These are phyloP conservation scores for Scytalidium lignicola DNA, from an alignment of 2,329 filamentous ascomycete genomes.

Conservation along the genomic window DNA sequence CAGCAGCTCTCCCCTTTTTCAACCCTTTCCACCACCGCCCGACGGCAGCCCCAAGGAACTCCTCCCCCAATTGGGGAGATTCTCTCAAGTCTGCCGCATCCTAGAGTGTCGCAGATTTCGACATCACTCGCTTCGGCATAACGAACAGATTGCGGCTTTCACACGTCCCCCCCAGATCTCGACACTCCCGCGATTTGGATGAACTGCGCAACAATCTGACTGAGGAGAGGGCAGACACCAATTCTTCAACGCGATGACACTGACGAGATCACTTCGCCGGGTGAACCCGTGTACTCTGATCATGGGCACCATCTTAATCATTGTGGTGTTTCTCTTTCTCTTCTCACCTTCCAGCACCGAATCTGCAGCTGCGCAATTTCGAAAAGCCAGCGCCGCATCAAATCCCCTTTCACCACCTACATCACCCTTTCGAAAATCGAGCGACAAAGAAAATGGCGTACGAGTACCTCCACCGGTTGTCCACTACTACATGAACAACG, in stretches of 20 bases:
- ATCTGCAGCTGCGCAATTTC: slow-evolving; percentile 40
- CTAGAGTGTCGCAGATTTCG: background rate
- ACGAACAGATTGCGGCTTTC: background rate
- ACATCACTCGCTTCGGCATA: background rate
- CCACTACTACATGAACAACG: slow-evolving; percentile 91
- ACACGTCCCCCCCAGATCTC: background rate
- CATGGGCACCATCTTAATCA: slow-evolving; percentile 65
- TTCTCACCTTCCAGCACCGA: slow-evolving; percentile 46
- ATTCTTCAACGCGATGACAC: slow-evolving; percentile 42
- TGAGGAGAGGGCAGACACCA: slow-evolving; percentile 5
- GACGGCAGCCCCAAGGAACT: background rate
- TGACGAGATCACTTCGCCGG: slow-evolving; percentile 69
- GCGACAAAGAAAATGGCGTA: slow-evolving; percentile 48
- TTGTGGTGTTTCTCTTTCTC: slow-evolving; percentile 65
- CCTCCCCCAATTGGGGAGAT: background rate
- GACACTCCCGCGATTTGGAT: background rate
- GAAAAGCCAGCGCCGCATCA: slow-evolving; percentile 53
- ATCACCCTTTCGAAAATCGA: slow-evolving; percentile 65
- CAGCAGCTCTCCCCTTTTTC: background rate
- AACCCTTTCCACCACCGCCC: background rate
- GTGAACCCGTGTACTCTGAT: slow-evolving; percentile 71
- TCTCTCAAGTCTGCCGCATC: background rate
- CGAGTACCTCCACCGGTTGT: slow-evolving; percentile 73
- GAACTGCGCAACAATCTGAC: background rate
- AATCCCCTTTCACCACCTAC: slow-evolving; percentile 70